Base-by-base conservation (phyloP, 2,329 filamentous ascomycete genomes). In the Gnomoniopsis sp. region DNA sequence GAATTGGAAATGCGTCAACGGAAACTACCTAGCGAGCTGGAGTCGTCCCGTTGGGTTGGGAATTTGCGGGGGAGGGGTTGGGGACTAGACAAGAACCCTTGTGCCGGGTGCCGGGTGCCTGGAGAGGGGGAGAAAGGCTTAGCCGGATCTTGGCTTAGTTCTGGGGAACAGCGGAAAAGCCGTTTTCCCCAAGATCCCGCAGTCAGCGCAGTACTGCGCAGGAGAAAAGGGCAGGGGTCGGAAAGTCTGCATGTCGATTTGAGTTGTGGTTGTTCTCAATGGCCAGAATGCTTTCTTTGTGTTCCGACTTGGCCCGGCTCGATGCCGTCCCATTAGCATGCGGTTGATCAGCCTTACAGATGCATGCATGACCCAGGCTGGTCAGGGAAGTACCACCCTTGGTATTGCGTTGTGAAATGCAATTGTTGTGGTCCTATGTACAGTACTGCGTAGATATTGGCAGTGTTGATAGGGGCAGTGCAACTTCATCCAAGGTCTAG, bases 221-320 rank as follows among this genome's bases (percentile, higher is more conserved):
- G 26, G 26, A n/a, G 26, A 30, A 8, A 30, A 55, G 34, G 44
- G 43, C 58, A 53, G 53, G 55, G 55, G 50, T 58, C 51, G 51
- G 58, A n/a, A 58, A 26, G 46, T 23, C 30, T 23, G 19, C 14
- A 41, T 44, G 12, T 15, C 38, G 38, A 41, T 41, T 41, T 41
- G 38, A 41, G 12, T 6, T 41, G 14, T 15, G 14, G 12, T 6
- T 22, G 4, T 38, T 21, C 34, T 44, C 46, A 59, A 44, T 48
- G 26, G 30, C 41, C 46, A 50, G n/a, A 33, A 49, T 33, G 19
- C 22, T 38, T 53, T 47, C 47, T 23, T 50, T 30, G 36, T 41
- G 23, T 59, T 59, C 59, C 59, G 59, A 50, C 8, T 55, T 52
- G 52, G 58, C 59, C 59, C 59, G 59, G 38, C 19, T 51, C 54